These are phyloP conservation scores for Abrus precatorius DNA, from an alignment of 306 rosid genomes.

Conservation along the genomic window DNA sequence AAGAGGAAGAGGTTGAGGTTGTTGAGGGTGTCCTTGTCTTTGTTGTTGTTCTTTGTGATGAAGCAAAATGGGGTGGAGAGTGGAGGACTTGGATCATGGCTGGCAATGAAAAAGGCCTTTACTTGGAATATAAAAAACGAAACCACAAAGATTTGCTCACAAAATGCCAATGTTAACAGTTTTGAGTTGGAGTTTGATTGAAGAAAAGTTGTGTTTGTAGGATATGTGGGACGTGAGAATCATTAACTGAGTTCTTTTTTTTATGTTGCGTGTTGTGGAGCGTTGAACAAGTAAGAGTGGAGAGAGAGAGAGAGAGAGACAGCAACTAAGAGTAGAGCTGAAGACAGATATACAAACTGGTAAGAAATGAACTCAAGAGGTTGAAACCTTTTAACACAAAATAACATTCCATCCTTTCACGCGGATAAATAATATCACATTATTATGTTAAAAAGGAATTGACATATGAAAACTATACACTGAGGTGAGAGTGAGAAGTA, in stretches of 20 bases:
- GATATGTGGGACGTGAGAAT: conserved; percentile 38
- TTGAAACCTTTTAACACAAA: too few relatives aligned
- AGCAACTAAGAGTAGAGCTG: not conserved
- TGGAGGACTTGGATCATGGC: conserved; percentile 87
- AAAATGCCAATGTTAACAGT: conserved; percentile 23
- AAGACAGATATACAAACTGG: not conserved
- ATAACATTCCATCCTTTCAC: too few relatives aligned
- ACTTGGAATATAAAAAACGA: conserved; percentile 55
- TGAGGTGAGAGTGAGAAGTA: too few relatives aligned
- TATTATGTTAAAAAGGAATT: too few relatives aligned
- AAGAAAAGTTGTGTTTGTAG: conserved; percentile 16
- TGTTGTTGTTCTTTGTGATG: conserved; percentile 48
- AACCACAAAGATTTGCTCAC: conserved; percentile 5
- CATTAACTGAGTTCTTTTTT: conserved; percentile 1
- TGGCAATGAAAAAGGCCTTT: conserved; percentile 67
- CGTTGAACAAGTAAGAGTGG: not conserved
- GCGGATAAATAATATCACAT: too few relatives aligned
- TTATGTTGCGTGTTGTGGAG: conserved; percentile 22
- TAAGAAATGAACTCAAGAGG: not conserved
- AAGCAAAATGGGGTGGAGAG: conserved; percentile 65
- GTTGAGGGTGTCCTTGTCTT: conserved; percentile 19
- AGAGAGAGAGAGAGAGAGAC: not conserved
- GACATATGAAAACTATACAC: too few relatives aligned
- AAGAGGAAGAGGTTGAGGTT: not conserved
- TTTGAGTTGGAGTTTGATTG: conserved; percentile 27